A percentile compares a stretch with the other conserved stretches of the same genome.
Evolutionary conservation across 352 stramenopile genomes (phyloP).

Genomic region (Pythium grandisporangium): DNA sequence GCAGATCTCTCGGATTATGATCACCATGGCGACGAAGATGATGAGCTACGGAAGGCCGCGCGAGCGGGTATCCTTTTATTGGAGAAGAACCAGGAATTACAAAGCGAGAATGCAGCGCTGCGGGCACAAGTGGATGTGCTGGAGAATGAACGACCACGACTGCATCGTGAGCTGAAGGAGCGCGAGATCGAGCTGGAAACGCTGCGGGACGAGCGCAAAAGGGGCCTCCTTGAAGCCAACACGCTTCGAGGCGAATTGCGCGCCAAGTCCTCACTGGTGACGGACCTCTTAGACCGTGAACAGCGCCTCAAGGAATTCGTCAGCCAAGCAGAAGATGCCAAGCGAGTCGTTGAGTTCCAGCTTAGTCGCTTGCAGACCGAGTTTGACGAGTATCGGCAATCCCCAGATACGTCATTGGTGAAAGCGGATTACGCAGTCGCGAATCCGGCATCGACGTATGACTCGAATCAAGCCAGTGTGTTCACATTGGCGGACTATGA

Average conservation of each 20-base stretch:
- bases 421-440: slow-evolving; percentile 14
- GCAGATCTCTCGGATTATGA: slow-evolving; percentile 10
- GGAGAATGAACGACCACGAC: slow-evolving; percentile 34
- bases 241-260: slow-evolving; percentile 42
- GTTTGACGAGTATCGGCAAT: slow-evolving; percentile 11
- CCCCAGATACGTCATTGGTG: not conserved
- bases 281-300: slow-evolving; percentile 40
- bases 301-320: slow-evolving; percentile 25
- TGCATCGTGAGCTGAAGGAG: slow-evolving; percentile 25
- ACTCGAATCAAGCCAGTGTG: slow-evolving; percentile 41
- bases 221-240: slow-evolving; percentile 40
- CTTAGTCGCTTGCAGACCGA: slow-evolving; percentile 18
- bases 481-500: slow-evolving; percentile 50
- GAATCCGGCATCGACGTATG: slow-evolving; percentile 44
- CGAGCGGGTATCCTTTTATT: slow-evolving; percentile 62
- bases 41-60: slow-evolving; percentile 51
- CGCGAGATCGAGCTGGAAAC: slow-evolving; percentile 26
- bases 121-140: slow-evolving; percentile 45
- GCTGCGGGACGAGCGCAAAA: slow-evolving; percentile 33
- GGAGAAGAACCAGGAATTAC: slow-evolving; percentile 63
- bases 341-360: slow-evolving; percentile 26
- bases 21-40: slow-evolving; percentile 37
- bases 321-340: slow-evolving; percentile 17
- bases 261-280: slow-evolving; percentile 47
- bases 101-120: slow-evolving; percentile 45